Conservation (phyloP, 2,329 filamentous ascomycete genomes). For the Penicillium aurantiogriseum region DNA sequence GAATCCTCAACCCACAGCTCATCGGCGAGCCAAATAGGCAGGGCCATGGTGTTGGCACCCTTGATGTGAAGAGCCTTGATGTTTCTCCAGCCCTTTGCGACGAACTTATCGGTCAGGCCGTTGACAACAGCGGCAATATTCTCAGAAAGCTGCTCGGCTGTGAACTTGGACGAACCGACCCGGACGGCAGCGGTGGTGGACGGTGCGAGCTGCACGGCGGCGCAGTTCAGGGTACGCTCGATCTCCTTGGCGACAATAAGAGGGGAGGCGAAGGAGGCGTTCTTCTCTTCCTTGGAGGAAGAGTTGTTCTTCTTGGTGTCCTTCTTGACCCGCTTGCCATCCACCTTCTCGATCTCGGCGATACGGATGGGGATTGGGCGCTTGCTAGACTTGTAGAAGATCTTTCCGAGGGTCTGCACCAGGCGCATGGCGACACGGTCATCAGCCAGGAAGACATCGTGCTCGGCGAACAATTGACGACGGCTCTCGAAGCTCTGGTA, state of each 20-base stretch:
- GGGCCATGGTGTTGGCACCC: slow-evolving; percentile 77
- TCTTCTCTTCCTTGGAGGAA: slow-evolving; percentile 43
- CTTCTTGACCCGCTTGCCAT: slow-evolving; percentile 60
- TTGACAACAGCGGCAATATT: slow-evolving; percentile 74
- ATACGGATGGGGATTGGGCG: slow-evolving; percentile 81
- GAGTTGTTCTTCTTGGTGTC: slow-evolving; percentile 47
- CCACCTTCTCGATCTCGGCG: slow-evolving; percentile 60
- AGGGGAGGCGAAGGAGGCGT: slow-evolving; percentile 55
- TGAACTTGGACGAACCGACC: slow-evolving; percentile 73
- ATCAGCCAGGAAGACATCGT: slow-evolving; percentile 92
- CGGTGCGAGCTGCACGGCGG: slow-evolving; percentile 75
- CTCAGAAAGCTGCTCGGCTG: slow-evolving; percentile 70
- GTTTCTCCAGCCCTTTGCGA: slow-evolving; percentile 85
- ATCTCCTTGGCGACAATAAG: slow-evolving; percentile 76
- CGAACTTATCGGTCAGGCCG: slow-evolving; percentile 71
- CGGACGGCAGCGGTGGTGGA: slow-evolving; percentile 77
- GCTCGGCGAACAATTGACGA: slow-evolving; percentile 77
- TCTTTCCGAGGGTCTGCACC: slow-evolving; percentile 79
- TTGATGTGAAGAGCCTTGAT: slow-evolving; percentile 86
- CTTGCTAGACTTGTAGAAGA: slow-evolving; percentile 87
- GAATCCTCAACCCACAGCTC: slow-evolving; percentile 84
- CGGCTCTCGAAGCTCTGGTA: slow-evolving; percentile 86
- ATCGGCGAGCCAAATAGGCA: slow-evolving; percentile 92
- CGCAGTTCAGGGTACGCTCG: slow-evolving; percentile 70
- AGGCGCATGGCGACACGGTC: slow-evolving; percentile 74